Base-by-base conservation (phyloP, 164 flowering plant genomes). In the Magnolia changhungtana region DNA sequence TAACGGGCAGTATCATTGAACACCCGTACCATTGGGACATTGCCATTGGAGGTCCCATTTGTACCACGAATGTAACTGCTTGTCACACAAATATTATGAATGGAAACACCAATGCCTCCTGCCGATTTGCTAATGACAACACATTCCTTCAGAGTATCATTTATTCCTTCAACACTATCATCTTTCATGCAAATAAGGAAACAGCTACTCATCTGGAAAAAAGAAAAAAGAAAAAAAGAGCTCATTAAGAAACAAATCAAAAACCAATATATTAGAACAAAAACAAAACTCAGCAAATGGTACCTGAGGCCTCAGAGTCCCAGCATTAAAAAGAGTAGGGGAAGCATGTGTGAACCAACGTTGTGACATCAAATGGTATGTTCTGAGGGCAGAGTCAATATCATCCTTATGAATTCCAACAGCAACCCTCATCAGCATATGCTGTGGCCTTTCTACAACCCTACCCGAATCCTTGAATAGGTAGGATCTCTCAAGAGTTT, bases 271-370 rank as follows among this genome's bases (percentile, higher is more conserved):
- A 31, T 9, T 45, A 31, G 13, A 49, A 50, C 50, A 7, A 8
- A 59, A 10, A 50, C 6, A 16, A 61, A 3, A 27, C 14, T 10
- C 5, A 10, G 11, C 0, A 72, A 64, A 69, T 79, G 82, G 73
- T 90, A 96, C 99, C 82, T 96, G 98, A 50, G 99, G 98, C 80
- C 97, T 90, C 68, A 98, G 98, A 51, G 99, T 96, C 76, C 98
- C 99, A 23, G 96, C 91, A 86, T 94, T 94, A 82, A 96, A 96
- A 73, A 94, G 94, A 23, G 99, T 96, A 1, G 99, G 99, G 67
- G 99, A 94, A n/a, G 99, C 99, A 92, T 94, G 99, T 63, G 97
- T 92, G 86, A 94, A 96, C 99, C 98, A 94, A 69, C 98, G 84
- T 74, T 96, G 99, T 67, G 99, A 96, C 97, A 96, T 92, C 81